Evolutionary conservation across 495 filamentous ascomycete species (phyloP).

Genomic region (Xylaria castorea): DNA sequence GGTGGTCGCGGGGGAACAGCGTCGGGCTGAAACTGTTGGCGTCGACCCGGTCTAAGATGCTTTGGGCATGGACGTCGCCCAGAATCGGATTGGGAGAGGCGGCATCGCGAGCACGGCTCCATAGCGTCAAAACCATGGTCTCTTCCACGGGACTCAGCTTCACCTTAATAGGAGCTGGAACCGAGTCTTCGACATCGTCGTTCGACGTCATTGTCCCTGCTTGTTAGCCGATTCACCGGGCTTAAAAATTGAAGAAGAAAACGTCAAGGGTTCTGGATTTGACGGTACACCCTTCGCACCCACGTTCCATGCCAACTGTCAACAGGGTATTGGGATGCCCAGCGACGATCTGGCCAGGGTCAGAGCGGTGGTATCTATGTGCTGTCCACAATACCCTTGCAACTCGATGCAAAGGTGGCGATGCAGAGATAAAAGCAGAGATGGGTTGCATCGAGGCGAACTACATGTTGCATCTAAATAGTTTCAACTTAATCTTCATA

Average conservation of each 20-base stretch:
- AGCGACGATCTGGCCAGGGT: conserved; percentile 16
- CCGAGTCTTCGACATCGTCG: background rate
- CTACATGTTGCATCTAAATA: background rate
- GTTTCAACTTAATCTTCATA: background rate
- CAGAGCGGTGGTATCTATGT: background rate
- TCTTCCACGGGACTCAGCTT: conserved; percentile 28
- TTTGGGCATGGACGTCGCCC: conserved; percentile 27
- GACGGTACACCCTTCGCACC: background rate
- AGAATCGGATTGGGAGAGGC: conserved; percentile 25
- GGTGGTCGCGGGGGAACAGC: conserved; percentile 13
- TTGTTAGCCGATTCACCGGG: background rate
- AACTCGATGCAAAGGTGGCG: conserved; percentile 8
- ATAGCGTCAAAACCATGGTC: conserved; percentile 29
- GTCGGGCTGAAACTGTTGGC: conserved; percentile 20
- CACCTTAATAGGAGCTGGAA: conserved; percentile 3
- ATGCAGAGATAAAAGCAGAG: conserved; percentile 5
- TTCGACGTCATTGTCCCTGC: background rate
- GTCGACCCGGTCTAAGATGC: conserved; percentile 28
- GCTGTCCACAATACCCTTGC: conserved; percentile 23
- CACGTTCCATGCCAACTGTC: conserved; percentile 3
- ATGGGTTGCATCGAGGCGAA: conserved; percentile 9
- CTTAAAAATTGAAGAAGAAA: background rate
- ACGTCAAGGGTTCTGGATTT: background rate
- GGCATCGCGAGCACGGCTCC: conserved; percentile 27
- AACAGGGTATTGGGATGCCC: conserved; percentile 14